phyloP scores from a whole-genome alignment of 768 basidiomycete species.

The Pleurotus giganteus region DNA sequence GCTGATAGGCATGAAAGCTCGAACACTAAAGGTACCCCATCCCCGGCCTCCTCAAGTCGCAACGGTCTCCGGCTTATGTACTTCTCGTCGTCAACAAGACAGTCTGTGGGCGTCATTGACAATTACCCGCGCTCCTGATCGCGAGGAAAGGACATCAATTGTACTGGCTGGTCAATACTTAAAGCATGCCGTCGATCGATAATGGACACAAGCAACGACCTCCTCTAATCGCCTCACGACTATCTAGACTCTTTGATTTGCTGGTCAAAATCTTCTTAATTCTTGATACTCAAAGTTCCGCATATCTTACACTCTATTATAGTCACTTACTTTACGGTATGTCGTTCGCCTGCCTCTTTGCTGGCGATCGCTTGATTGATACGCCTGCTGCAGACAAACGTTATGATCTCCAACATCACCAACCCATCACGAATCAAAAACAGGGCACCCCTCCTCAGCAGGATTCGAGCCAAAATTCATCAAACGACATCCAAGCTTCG shows the following conservation, averaged over 20 bases:
- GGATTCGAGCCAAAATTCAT: background rate
- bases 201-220: background rate
- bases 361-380: background rate
- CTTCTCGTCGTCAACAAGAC: background rate
- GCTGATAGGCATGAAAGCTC: background rate
- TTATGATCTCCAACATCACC: background rate
- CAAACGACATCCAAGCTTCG: background rate
- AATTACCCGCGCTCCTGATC: background rate
- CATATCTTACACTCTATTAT: background rate
- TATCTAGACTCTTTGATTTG: background rate
- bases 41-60: too few species aligned
- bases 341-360: background rate
- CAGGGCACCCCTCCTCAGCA: background rate
- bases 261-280: slow-evolving; percentile 5
- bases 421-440: background rate
- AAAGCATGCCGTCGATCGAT: background rate
- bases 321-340: slow-evolving; percentile 2
- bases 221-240: slow-evolving; percentile 6
- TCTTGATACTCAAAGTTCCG: background rate
- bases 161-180: background rate
- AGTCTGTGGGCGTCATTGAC: background rate
- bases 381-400: background rate
- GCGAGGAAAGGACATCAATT: background rate
- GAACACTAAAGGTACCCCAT: background rate
- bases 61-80: too few species aligned